A percentile compares a stretch with the other conserved stretches of the same genome.
These are phyloP conservation scores for Chlorella sp. DNA, from an alignment of 139 green algal species.

Conservation along the genomic window DNA sequence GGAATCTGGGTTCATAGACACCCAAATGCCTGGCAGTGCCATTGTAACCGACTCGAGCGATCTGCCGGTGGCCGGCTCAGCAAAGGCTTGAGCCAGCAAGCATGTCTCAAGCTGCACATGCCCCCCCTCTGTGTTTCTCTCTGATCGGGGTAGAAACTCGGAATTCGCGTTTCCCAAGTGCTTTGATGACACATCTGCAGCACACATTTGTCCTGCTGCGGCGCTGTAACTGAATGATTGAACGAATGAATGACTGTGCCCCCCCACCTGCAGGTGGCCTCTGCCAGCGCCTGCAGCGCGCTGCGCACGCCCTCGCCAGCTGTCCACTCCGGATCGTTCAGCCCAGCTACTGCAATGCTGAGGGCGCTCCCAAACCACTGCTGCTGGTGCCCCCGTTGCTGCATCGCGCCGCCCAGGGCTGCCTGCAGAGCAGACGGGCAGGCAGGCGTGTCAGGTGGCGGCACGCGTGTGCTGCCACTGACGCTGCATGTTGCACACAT, in stretches of 20 bases:
- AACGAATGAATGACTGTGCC: background rate
- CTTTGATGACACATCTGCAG: too few species aligned
- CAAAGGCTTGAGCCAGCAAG: too few species aligned
- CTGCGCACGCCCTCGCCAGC: background rate
- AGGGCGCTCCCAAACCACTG: background rate
- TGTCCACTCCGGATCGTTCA: constrained; percentile 8
- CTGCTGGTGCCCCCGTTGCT: constrained; percentile 9
- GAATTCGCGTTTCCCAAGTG: too few species aligned
- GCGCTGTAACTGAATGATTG: too few species aligned
- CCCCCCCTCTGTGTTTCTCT: too few species aligned
- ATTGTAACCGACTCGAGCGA: too few species aligned
- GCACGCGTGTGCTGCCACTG: background rate
- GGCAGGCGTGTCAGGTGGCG: background rate
- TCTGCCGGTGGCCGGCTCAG: too few species aligned
- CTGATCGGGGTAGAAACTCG: too few species aligned
- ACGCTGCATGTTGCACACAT: background rate
- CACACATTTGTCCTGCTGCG: too few species aligned
- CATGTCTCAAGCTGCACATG: too few species aligned
- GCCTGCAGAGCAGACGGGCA: background rate
- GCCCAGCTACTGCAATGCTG: background rate
- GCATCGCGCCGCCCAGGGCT: constrained; percentile 1
- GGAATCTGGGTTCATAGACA: too few species aligned
- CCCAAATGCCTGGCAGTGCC: too few species aligned
- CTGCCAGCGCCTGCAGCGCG: constrained; percentile 4
- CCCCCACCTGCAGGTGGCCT: constrained; percentile 11